Conservation (phyloP, 371 early-diverging fungal species). For the Capillidium heterosporum region DNA sequence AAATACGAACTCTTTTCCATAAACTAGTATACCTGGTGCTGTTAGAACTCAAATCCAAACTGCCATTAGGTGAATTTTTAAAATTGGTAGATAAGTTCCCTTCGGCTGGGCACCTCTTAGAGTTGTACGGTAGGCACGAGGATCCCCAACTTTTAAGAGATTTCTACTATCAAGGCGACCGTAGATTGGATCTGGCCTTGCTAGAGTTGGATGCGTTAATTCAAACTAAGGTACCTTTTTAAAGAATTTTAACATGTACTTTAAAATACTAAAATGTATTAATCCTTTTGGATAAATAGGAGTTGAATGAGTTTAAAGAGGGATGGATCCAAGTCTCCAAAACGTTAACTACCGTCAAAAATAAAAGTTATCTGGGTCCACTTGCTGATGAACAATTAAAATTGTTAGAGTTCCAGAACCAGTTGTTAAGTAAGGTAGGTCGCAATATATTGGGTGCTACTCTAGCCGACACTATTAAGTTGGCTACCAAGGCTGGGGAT, state of each 20-base stretch:
- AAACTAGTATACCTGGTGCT: constrained; percentile 71
- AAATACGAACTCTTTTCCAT: not conserved
- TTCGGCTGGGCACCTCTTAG: constrained; percentile 61
- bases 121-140: constrained; percentile 59
- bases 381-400: constrained; percentile 12
- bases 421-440: constrained; percentile 46
- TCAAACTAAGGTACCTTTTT: constrained; percentile 19
- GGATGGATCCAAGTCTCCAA: not conserved
- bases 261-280: constrained; percentile 32
- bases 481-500: constrained; percentile 53
- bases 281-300: not conserved
- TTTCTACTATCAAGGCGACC: constrained; percentile 91
- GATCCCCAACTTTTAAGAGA: constrained; percentile 62
- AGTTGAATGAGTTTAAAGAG: not conserved
- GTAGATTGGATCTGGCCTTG: constrained; percentile 51
- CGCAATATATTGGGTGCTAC: constrained; percentile 51
- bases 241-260: constrained; percentile 14
- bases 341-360: not conserved
- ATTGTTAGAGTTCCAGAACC: constrained; percentile 49
- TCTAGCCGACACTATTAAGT: constrained; percentile 70
- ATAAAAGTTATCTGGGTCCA: not conserved
- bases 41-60: constrained; percentile 67
- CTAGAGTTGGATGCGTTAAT: constrained; percentile 36
- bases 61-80: constrained; percentile 77
- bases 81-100: constrained; percentile 61